Evolutionary conservation across 2,329 filamentous ascomycete genomes (phyloP).

Genomic region (Septoria linicola): DNA sequence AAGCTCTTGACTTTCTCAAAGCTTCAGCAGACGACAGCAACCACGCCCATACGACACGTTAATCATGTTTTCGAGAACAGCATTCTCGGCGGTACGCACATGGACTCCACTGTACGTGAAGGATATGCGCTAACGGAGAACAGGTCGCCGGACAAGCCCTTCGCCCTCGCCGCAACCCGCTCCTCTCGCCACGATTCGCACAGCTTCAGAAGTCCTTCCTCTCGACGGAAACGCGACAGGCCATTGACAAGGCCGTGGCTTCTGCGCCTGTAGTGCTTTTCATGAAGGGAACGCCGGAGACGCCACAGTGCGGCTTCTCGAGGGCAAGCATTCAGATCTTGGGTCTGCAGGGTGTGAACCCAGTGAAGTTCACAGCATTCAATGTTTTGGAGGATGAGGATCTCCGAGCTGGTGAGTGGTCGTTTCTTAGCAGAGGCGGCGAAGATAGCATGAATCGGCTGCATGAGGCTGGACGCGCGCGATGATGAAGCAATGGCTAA

Average conservation of each 20-base stretch:
- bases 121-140: not conserved
- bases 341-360: slow-evolving; percentile 90
- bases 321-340: slow-evolving; percentile 92
- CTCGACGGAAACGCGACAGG: slow-evolving; percentile 73
- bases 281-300: slow-evolving; percentile 98
- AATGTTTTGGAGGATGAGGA: slow-evolving; percentile 93
- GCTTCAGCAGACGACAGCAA: slow-evolving; percentile 5
- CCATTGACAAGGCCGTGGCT: slow-evolving; percentile 85
- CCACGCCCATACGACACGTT: slow-evolving; percentile 7
- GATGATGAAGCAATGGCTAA: not conserved
- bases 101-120: not conserved
- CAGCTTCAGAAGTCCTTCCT: slow-evolving; percentile 63
- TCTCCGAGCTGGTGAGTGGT: slow-evolving; percentile 68
- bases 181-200: slow-evolving; percentile 47
- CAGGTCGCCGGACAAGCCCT: slow-evolving; percentile 51
- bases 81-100: slow-evolving; percentile 30
- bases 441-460: not conserved
- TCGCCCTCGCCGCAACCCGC: slow-evolving; percentile 43
- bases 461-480: not conserved
- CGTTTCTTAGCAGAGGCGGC: not conserved
- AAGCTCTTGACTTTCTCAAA: not conserved
- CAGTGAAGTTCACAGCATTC: slow-evolving; percentile 94
- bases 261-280: slow-evolving; percentile 94
- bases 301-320: slow-evolving; percentile 94
- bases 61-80: slow-evolving; percentile 36